These are phyloP conservation scores for Calonectria crousiana DNA, from an alignment of 2,329 filamentous ascomycete genomes.

Conservation along the genomic window DNA sequence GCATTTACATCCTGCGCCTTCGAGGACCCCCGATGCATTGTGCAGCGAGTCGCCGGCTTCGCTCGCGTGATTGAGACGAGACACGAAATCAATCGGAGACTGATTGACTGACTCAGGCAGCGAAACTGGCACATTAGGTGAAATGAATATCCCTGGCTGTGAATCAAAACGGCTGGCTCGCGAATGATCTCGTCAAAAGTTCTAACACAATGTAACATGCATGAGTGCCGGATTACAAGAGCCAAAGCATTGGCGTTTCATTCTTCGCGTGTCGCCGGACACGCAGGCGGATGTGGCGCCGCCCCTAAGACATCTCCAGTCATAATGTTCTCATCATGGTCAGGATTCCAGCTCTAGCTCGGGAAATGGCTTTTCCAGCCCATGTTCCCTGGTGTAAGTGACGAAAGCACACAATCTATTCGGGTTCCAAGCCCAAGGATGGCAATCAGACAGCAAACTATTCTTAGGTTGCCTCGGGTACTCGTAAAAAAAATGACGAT, in stretches of 20 bases:
- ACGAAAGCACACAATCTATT: neutral
- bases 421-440: neutral
- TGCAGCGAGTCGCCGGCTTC: neutral
- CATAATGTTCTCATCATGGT: constrained; percentile 32
- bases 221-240: constrained; percentile 12
- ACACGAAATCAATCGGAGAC: neutral
- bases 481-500: too few relatives aligned
- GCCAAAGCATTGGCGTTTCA: constrained; percentile 33
- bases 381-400: neutral
- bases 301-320: constrained; percentile 35
- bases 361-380: neutral
- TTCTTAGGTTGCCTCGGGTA: neutral
- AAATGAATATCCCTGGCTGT: constrained; percentile 2
- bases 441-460: neutral
- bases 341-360: constrained; percentile 12
- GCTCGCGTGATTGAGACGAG: neutral
- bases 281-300: constrained; percentile 39
- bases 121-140: neutral
- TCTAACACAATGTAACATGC: constrained; percentile 36
- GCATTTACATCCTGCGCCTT: neutral
- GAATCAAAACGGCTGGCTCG: constrained; percentile 32
- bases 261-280: constrained; percentile 39
- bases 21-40: neutral
- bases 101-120: constrained; percentile 13
- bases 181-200: constrained; percentile 37